Evolutionary conservation across 73 alveolate genomes (phyloP), one percentile per base, ranked within the genome.

Genomic region (Paramecium octaurelia): DNA sequence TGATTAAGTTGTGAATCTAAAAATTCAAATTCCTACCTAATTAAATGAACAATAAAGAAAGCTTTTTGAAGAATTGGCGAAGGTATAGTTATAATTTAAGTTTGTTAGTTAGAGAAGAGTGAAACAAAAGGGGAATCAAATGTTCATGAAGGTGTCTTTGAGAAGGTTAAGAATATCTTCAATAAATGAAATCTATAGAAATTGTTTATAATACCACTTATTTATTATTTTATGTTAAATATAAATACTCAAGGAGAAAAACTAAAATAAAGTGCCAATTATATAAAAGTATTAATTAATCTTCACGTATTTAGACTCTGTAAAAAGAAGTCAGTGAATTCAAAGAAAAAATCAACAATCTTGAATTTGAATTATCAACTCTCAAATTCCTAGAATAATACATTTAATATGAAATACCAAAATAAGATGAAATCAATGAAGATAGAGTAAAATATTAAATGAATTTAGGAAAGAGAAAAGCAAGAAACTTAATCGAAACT

Each of bases 31-130:
- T 10, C 88, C 88, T 29, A 75, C 88, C 2, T 35, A 75, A 12
- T 42, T 75, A n/a, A 38, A 36, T 35, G 88, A 75, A 38, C 8
- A 75, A 75, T 75, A 75, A 75, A 75, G 24, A 75, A 4, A 75
- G n/a, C 59, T 75, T 16, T 75, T 75, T 42, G 88, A 75, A 75
- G 88, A 75, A 36, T 75, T 75, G 16, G 58, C 68, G 18, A 75
- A 75, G 20, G 88, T 75, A 75, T 38, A 9, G 9, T 54, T 54
- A 16, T 54, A 2, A 75, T 36, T 0, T 75, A 6, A 27, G 2
- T 73, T 4, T 31, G 4, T 1, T n/a, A 75, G 88, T 42, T 38
- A 38, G 88, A 75, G 38, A 75, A 75, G 21, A 14, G 6, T 42
- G 88, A 75, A 38, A 75, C 69, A 16, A 18, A n/a, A 54, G 69